Evolutionary conservation across 108 stramenopile genomes (phyloP).

Genomic region (Nitzschia sp.): DNA sequence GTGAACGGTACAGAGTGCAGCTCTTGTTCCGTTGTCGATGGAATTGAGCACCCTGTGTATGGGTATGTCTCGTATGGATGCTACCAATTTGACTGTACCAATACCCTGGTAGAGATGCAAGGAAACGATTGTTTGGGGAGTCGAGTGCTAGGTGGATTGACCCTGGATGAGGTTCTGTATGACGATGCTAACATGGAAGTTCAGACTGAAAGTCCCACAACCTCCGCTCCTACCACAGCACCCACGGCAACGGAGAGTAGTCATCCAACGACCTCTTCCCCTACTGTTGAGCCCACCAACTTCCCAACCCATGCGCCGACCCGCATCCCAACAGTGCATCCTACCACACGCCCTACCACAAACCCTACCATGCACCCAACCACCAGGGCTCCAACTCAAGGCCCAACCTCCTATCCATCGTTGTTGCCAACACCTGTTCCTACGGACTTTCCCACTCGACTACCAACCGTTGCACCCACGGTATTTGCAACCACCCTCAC

Average conservation of each 20-base stretch:
- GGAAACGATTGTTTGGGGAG: conserved; percentile 5
- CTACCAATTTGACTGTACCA: conserved; percentile 7
- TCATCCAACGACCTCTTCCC: neutral
- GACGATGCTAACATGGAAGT: no score
- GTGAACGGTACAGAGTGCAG: conserved; percentile 6
- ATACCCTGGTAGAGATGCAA: conserved; percentile 1
- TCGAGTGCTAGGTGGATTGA: no score
- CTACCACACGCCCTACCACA: neutral
- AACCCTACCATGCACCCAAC: neutral
- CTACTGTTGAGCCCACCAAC: neutral
- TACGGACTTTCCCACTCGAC: neutral
- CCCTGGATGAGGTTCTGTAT: no score
- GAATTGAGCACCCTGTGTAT: neutral
- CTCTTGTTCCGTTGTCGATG: conserved; percentile 1
- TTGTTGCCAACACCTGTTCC: neutral
- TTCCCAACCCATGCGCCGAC: conserved; percentile 1
- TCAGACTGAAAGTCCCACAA: no score
- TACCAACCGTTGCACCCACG: conserved; percentile 7
- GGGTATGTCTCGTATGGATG: neutral
- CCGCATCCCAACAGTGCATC: neutral
- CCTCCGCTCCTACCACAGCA: no score
- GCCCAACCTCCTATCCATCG: neutral
- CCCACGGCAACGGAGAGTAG: no score
- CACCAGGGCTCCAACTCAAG: neutral
- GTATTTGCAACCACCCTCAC: no score